Evolutionary conservation across 1,284 basidiomycete species (phyloP).

Genomic region (Trichosporon faecale): DNA sequence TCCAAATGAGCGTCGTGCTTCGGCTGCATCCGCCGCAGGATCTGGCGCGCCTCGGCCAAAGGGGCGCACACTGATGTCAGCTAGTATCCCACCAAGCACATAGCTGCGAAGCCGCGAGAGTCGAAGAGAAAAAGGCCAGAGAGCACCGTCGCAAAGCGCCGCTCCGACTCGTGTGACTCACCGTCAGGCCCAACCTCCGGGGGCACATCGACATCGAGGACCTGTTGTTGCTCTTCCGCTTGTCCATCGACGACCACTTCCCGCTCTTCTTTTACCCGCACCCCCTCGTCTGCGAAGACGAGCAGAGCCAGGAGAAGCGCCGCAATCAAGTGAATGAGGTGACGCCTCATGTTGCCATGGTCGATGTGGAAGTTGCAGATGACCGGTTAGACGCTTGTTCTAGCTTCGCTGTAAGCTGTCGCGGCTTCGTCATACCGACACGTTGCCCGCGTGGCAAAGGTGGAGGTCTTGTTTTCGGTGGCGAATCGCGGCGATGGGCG

Average conservation of each 20-base stretch:
- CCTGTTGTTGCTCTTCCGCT: background rate
- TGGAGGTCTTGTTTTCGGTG: constrained; percentile 7
- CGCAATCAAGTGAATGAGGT: background rate
- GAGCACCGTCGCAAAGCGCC: background rate
- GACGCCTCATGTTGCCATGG: constrained; percentile 9
- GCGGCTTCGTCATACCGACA: background rate
- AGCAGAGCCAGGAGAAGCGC: constrained; percentile 3
- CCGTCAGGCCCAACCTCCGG: background rate
- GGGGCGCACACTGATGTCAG: constrained; percentile 30
- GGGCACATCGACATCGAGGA: background rate
- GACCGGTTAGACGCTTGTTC: background rate
- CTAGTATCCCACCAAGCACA: background rate
- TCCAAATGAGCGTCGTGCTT: constrained; percentile 29
- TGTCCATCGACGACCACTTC: background rate
- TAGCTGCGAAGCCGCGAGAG: background rate
- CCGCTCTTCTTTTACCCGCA: background rate
- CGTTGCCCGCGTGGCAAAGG: constrained; percentile 4
- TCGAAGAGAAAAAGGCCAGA: too few relatives aligned
- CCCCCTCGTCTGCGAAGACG: constrained; percentile 5
- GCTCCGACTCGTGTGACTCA: background rate
- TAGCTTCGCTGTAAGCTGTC: background rate
- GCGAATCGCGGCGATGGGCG: background rate
- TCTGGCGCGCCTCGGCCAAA: constrained; percentile 32
- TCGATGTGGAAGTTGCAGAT: background rate
- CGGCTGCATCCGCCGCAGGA: constrained; percentile 34